Conservation (phyloP, 768 basidiomycete genomes). For the Baorangia bicolor region DNA sequence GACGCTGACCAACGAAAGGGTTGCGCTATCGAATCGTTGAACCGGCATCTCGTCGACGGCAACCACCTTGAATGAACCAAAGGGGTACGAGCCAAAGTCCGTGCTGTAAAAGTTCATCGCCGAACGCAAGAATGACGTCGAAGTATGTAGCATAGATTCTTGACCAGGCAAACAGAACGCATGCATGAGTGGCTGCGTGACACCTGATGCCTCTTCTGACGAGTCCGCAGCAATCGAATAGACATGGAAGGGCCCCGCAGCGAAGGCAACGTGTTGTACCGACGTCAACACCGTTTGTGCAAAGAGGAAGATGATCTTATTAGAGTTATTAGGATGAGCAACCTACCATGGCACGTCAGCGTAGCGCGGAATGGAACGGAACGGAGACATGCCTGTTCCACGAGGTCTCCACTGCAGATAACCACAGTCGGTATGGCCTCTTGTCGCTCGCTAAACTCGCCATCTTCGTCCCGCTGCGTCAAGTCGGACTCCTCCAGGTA, state of each 20-base stretch:
- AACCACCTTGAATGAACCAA: conserved; percentile 89
- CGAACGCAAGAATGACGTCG: conserved; percentile 74
- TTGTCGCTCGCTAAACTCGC: conserved; percentile 46
- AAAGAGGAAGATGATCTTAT: conserved; percentile 94
- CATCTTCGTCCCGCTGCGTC: conserved; percentile 37
- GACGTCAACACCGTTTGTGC: conserved; percentile 84
- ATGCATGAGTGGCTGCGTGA: conserved; percentile 74
- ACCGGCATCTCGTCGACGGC: conserved; percentile 88
- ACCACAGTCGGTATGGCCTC: conserved; percentile 80
- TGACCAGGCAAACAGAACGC: conserved; percentile 93
- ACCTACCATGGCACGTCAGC: conserved; percentile 49
- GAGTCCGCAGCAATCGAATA: conserved; percentile 65
- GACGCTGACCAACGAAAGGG: conserved; percentile 72
- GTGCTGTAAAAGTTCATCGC: conserved; percentile 92
- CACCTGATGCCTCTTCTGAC: conserved; percentile 59
- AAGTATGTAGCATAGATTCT: conserved; percentile 64
- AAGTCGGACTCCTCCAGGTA: conserved; percentile 60
- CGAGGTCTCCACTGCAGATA: conserved; percentile 90
- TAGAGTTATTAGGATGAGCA: conserved; percentile 88
- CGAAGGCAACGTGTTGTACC: conserved; percentile 95
- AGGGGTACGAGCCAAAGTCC: conserved; percentile 95
- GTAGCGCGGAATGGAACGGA: conserved; percentile 1
- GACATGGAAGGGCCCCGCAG: conserved; percentile 91
- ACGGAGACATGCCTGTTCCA: conserved; percentile 72
- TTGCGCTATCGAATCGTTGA: conserved; percentile 82